phyloP scores from a whole-genome alignment of 305 asterid species.

The Galium porrigens region DNA sequence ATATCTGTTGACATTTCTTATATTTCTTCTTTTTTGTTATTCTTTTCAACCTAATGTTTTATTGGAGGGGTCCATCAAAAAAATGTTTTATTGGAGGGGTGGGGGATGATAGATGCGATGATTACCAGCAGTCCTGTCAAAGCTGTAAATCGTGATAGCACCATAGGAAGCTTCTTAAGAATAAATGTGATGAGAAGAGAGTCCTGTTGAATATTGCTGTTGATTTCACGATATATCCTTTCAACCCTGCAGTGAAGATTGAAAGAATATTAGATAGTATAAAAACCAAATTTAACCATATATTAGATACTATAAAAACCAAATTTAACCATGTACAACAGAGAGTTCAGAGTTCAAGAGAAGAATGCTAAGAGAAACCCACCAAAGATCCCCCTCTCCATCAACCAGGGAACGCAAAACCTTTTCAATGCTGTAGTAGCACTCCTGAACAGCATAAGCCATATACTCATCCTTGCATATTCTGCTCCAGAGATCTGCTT shows the following conservation, averaged over 20 bases:
- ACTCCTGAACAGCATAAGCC: constrained; percentile 97
- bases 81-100: background rate
- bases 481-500: constrained; percentile 80
- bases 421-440: constrained; percentile 79
- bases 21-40: background rate
- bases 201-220: constrained; percentile 63
- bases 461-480: constrained; percentile 85
- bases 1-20: background rate
- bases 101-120: background rate
- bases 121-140: constrained; percentile 91
- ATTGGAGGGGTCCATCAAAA: background rate
- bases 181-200: constrained; percentile 66
- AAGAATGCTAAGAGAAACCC: constrained; percentile 5
- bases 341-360: background rate
- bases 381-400: constrained; percentile 97
- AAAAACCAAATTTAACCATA: background rate
- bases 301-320: background rate
- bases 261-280: constrained; percentile 3
- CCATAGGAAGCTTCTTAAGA: constrained; percentile 77
- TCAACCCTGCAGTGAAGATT: constrained; percentile 59
- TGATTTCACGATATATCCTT: constrained; percentile 82
- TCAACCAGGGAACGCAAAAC: constrained; percentile 78
- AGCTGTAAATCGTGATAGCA: constrained; percentile 77
- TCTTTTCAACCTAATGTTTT: background rate
- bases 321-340: background rate